Evolutionary conservation across 441 rosid species (phyloP).

Genomic region (Monsonia emarginata): DNA sequence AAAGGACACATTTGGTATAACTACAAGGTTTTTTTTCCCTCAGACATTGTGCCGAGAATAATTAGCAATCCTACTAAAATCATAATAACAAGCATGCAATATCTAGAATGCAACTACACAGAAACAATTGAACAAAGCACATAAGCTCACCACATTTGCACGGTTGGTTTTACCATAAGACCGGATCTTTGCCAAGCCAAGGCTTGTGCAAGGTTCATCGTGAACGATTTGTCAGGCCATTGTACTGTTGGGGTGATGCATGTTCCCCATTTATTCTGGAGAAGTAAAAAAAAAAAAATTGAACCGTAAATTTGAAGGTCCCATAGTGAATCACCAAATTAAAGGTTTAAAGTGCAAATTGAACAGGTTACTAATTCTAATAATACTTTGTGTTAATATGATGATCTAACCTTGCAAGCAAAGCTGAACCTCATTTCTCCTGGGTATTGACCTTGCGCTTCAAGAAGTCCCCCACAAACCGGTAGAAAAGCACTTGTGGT

Average conservation of each 20-base stretch:
- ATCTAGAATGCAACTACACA: not conserved
- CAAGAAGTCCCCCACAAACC: constrained; percentile 77
- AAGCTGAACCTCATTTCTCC: constrained; percentile 93
- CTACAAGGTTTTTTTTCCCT: not conserved
- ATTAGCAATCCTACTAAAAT: not conserved
- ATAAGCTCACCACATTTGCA: constrained; percentile 50
- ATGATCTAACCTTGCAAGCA: constrained; percentile 55
- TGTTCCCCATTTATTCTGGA: constrained; percentile 78
- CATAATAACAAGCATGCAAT: not conserved
- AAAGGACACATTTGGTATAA: not conserved
- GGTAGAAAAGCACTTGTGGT: constrained; percentile 87
- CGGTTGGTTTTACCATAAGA: constrained; percentile 63
- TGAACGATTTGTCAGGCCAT: constrained; percentile 79
- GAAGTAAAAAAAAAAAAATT: not conserved
- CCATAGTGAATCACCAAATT: not conserved
- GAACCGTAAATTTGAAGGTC: not conserved
- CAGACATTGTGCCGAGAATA: not conserved
- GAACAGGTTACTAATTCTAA: not conserved
- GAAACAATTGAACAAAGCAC: not conserved
- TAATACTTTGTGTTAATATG: not conserved
- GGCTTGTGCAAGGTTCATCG: constrained; percentile 59
- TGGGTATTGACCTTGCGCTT: constrained; percentile 94
- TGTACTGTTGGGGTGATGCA: constrained; percentile 69
- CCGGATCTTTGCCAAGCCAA: constrained; percentile 84
- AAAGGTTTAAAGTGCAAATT: not conserved